Evolutionary conservation across 2,329 filamentous ascomycete genomes (phyloP).

Genomic region (Sclerotinia spermophila): DNA sequence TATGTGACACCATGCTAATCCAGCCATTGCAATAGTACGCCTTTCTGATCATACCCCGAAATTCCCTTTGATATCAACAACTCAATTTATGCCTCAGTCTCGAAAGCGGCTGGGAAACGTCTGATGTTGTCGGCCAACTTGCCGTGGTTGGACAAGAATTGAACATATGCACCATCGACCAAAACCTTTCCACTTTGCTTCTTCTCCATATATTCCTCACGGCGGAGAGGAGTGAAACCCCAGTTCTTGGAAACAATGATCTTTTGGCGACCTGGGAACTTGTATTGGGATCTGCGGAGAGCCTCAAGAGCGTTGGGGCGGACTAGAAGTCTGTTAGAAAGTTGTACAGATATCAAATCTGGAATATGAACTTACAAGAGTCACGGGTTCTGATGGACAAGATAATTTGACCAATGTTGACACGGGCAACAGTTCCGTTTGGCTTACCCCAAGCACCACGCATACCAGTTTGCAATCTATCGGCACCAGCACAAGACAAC

Average conservation of each 20-base stretch:
- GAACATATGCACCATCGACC: slow-evolving; percentile 98
- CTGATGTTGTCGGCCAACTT: slow-evolving; percentile 80
- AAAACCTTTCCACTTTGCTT: slow-evolving; percentile 91
- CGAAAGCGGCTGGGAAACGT: slow-evolving; percentile 92
- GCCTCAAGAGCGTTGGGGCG: slow-evolving; percentile 94
- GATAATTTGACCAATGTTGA: slow-evolving; percentile 99
- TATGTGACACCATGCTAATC: slow-evolving; percentile 27
- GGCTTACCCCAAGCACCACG: slow-evolving; percentile 99
- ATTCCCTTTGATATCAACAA: slow-evolving; percentile 14
- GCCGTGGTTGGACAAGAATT: slow-evolving; percentile 97
- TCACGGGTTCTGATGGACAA: slow-evolving; percentile 97
- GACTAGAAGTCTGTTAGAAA: slow-evolving; percentile 50
- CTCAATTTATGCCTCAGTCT: slow-evolving; percentile 34
- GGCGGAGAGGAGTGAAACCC: slow-evolving; percentile 98
- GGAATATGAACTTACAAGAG: slow-evolving; percentile 56
- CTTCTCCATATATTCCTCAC: slow-evolving; percentile 95
- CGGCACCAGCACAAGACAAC: slow-evolving; percentile 99
- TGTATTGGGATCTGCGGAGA: slow-evolving; percentile 99
- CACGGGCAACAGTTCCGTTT: slow-evolving; percentile 97
- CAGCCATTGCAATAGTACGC: slow-evolving; percentile 35
- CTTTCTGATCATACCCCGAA: slow-evolving; percentile 24
- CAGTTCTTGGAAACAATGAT: slow-evolving; percentile 99
- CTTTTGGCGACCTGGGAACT: slow-evolving; percentile 99
- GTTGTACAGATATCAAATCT: neutral
- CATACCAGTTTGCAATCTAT: slow-evolving; percentile 99